Base-by-base conservation (phyloP, 2,329 filamentous ascomycete genomes). In the Cladobotryum protrusum region DNA sequence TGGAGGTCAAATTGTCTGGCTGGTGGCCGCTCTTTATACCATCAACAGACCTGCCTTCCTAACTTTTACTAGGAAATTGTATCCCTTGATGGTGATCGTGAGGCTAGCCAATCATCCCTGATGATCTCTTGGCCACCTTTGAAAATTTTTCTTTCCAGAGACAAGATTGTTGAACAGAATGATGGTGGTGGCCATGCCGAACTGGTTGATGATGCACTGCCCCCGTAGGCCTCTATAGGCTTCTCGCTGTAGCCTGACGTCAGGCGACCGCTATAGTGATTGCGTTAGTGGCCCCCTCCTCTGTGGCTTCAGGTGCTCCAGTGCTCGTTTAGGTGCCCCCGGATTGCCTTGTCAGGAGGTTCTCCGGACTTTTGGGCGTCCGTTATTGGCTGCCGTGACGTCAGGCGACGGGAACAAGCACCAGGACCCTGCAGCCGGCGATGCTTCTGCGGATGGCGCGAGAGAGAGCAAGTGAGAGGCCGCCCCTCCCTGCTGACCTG, bases 201-300 rank as follows among this genome's bases (percentile, higher is more conserved):
- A n/a, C 6, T 29, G 14, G 13, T 43, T 43, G 41, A 19, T 14
- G 14, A 14, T 19, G 49, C 49, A 43, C 44, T 45, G 59, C 64
- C 68, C 74, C 78, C 78, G 20, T 14, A n/a, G 24, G 42, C 24
- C 8, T 8, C 78, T 78, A 32, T 14, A n/a, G 24, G 42, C 24
- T n/a, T 8, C 40, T 42, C 18, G 41, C 20, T 43, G 47, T 35
- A 12, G 7, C 34, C 45, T 44, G 50, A 50, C 47, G 50, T 52
- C 50, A 52, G 50, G 50, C 47, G 50, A 52, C 47, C 29, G 15
- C 24, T 19, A 11, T 43, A 24, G 40, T 24, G 3, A 29, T 29
- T 9, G 40, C 19, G 17, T 24, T 42, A 24, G 17, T 18, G 24
- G 19, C 14, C 24, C 8, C n/a, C 5, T 41, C 17, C 37, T 29